A percentile compares a stretch with the other conserved stretches of the same genome.
phyloP scores from a whole-genome alignment of 2,329 filamentous ascomycete genomes.

The Arthrobotrys pseudoclavata region DNA sequence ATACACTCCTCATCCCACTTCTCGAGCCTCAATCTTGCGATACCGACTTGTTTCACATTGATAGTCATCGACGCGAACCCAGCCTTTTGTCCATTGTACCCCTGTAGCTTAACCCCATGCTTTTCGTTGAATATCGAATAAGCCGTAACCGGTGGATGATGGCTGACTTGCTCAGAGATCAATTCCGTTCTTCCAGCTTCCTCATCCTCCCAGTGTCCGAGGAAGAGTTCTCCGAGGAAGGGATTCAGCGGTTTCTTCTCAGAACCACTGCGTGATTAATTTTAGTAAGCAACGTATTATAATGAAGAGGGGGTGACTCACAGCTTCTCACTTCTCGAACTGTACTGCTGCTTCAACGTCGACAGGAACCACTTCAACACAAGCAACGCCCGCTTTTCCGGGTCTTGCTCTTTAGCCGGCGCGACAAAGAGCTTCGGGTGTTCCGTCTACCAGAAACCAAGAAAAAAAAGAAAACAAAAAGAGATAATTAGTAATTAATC shows the following conservation, averaged over 20 bases:
- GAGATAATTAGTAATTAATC: conserved; percentile 20
- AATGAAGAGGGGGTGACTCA: conserved; percentile 28
- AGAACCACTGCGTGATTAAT: conserved; percentile 61
- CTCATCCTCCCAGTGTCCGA: conserved; percentile 86
- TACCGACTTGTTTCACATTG: conserved; percentile 93
- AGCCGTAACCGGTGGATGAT: conserved; percentile 94
- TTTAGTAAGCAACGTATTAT: conserved; percentile 1
- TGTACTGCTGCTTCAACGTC: conserved; percentile 89
- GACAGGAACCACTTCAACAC: conserved; percentile 98
- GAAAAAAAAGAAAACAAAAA: conserved; percentile 24
- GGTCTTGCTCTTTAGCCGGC: conserved; percentile 81
- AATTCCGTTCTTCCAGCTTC: conserved; percentile 84
- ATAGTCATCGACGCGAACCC: conserved; percentile 89
- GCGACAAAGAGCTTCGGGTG: conserved; percentile 84
- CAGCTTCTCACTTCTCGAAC: conserved; percentile 64
- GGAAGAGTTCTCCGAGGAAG: conserved; percentile 92
- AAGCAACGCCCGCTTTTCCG: conserved; percentile 83
- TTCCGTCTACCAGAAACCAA: conserved; percentile 69
- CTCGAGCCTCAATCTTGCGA: conserved; percentile 75
- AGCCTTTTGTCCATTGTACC: conserved; percentile 96
- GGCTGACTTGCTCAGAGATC: conserved; percentile 93
- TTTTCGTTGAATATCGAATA: conserved; percentile 91
- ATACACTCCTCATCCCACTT: conserved; percentile 68
- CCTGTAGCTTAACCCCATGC: conserved; percentile 82
- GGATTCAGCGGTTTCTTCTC: conserved; percentile 99